phyloP scores from a whole-genome alignment of 192 early-diverging fungal species.

The Backusella sp. region DNA sequence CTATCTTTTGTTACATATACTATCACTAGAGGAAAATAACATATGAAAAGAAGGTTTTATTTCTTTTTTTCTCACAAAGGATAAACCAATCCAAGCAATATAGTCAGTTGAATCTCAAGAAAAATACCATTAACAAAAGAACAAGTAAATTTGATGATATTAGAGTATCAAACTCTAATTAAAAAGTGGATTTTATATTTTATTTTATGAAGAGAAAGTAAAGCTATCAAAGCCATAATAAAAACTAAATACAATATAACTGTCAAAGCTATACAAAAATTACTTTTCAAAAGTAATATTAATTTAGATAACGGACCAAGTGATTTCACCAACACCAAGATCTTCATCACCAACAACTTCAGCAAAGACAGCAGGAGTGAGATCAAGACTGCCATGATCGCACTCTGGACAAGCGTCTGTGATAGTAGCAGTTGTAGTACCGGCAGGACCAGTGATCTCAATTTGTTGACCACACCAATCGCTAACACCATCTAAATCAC shows the following conservation, averaged over 20 bases:
- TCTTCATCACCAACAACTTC: conserved; percentile 28
- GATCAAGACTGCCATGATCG: conserved; percentile 29
- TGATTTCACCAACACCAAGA: conserved; percentile 38
- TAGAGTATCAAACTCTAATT: not conserved
- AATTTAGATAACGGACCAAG: conserved; percentile 23
- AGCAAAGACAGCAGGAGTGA: conserved; percentile 40
- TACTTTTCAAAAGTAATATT: not conserved
- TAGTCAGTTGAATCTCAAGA: not conserved
- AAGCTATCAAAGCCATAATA: not conserved
- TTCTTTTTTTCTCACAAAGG: not conserved
- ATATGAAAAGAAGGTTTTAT: not conserved
- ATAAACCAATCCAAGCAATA: not conserved
- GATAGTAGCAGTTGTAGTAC: conserved; percentile 35
- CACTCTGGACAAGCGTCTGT: conserved; percentile 48
- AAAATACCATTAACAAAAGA: not conserved
- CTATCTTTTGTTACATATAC: not conserved
- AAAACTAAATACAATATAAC: not conserved
- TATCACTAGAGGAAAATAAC: not conserved
- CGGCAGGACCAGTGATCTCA: conserved; percentile 27
- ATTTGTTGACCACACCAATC: conserved; percentile 37
- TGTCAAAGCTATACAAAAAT: not conserved
- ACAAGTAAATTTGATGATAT: too few relatives aligned
- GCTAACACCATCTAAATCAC: conserved; percentile 22
- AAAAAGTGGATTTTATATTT: not conserved
- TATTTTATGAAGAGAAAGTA: not conserved